These are phyloP conservation scores for Aspergillus cavernicola DNA, from an alignment of 495 filamentous ascomycete genomes.

Conservation along the genomic window DNA sequence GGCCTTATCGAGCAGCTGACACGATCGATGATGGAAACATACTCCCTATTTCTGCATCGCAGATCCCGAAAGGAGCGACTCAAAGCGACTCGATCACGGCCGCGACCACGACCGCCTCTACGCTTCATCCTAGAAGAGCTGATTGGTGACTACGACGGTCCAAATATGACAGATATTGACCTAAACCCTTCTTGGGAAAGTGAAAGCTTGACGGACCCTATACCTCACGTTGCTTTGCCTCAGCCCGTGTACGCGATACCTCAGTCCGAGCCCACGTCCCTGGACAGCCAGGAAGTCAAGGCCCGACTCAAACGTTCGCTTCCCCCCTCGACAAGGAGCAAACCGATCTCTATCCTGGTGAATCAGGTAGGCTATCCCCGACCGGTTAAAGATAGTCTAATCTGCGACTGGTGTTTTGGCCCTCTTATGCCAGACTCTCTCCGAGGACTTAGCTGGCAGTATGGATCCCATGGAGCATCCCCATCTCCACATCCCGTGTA, in stretches of 20 bases:
- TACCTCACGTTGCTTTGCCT: background rate
- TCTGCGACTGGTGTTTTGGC: constrained; percentile 2
- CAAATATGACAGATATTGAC: background rate
- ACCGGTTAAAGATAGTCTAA: background rate
- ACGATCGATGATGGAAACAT: background rate
- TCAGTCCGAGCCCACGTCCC: background rate
- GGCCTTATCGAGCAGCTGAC: background rate
- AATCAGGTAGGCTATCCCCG: constrained; percentile 1
- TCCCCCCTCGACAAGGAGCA: background rate
- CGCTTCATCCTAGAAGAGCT: background rate
- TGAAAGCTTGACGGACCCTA: background rate
- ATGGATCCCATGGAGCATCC: background rate
- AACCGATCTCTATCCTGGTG: background rate
- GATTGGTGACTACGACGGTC: background rate
- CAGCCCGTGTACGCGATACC: background rate
- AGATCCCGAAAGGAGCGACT: background rate
- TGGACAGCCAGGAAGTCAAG: background rate
- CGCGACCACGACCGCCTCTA: background rate
- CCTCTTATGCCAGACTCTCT: background rate
- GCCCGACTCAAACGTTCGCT: background rate
- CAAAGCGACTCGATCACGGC: background rate
- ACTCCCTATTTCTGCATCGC: background rate
- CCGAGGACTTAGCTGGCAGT: background rate
- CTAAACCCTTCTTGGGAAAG: background rate
- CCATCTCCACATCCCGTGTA: background rate